Evolutionary conservation across 345 rosid genomes (phyloP).

Genomic region (Corymbia maculata): DNA sequence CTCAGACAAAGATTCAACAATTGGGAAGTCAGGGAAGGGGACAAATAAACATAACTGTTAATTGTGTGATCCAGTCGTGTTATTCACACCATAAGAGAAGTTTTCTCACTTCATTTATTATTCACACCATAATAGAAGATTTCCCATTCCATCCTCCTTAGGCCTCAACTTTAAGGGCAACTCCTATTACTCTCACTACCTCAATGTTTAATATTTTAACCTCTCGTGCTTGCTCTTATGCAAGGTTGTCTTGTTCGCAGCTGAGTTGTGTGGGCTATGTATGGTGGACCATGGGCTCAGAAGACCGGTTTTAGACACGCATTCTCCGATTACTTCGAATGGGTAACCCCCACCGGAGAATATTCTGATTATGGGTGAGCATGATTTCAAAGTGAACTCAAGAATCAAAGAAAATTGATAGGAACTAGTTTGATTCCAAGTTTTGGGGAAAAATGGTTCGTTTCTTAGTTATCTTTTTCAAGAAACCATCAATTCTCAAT

Average conservation of each 20-base stretch:
- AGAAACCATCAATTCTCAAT: no score
- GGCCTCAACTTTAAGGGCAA: neutral
- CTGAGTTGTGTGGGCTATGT: no score
- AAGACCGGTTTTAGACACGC: no score
- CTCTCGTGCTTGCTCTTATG: neutral
- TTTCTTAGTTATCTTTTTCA: no score
- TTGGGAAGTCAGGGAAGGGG: neutral
- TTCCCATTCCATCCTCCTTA: neutral
- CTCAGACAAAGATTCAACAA: neutral
- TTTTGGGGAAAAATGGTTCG: no score
- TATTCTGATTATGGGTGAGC: no score
- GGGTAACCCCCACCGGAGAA: no score
- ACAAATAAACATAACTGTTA: neutral
- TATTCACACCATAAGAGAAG: neutral
- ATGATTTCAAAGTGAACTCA: no score
- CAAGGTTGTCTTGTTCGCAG: neutral
- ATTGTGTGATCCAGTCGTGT: neutral
- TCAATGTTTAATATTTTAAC: neutral
- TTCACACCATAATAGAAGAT: neutral
- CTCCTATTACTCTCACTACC: neutral
- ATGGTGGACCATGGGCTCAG: no score
- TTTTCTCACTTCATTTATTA: neutral
- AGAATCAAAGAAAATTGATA: no score
- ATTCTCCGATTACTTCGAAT: no score
- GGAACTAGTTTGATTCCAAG: no score